Evolutionary conservation across 2,329 filamentous ascomycete genomes (phyloP).

Genomic region (Endocalyx cinctus): DNA sequence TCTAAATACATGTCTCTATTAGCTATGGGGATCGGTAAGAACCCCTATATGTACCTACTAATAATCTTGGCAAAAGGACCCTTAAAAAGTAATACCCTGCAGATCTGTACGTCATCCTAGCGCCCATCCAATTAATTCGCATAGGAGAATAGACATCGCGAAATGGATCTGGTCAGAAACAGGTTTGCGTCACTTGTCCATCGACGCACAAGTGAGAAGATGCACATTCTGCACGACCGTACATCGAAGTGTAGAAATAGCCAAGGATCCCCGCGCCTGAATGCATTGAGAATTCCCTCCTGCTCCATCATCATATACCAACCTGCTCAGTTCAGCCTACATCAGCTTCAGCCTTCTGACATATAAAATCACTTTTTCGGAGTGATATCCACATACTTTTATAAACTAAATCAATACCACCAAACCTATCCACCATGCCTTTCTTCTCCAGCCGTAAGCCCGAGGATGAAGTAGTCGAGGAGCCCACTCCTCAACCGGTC

Average conservation of each 20-base stretch:
- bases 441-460: conserved; percentile 26
- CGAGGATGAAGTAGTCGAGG: conserved; percentile 31
- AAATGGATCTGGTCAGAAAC: too few relatives aligned
- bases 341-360: not conserved
- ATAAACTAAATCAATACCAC: conserved; percentile 1
- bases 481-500: conserved; percentile 44
- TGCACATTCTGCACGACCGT: conserved; percentile 4
- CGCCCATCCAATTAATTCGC: too few relatives aligned
- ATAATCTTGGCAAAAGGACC: too few relatives aligned
- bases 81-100: too few relatives aligned
- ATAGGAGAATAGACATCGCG: too few relatives aligned
- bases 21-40: too few relatives aligned
- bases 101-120: too few relatives aligned
- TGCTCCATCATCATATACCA: not conserved
- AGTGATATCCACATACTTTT: not conserved
- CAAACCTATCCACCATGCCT: conserved; percentile 20
- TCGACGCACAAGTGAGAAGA: conserved; percentile 7
- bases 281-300: not conserved
- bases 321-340: too few relatives aligned
- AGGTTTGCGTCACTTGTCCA: conserved; percentile 15
- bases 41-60: too few relatives aligned
- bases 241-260: conserved; percentile 19
- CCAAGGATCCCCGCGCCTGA: conserved; percentile 1
- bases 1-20: too few relatives aligned
- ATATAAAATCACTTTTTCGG: not conserved